phyloP scores from a whole-genome alignment of 257 asterid species.

The Ilex asprella region DNA sequence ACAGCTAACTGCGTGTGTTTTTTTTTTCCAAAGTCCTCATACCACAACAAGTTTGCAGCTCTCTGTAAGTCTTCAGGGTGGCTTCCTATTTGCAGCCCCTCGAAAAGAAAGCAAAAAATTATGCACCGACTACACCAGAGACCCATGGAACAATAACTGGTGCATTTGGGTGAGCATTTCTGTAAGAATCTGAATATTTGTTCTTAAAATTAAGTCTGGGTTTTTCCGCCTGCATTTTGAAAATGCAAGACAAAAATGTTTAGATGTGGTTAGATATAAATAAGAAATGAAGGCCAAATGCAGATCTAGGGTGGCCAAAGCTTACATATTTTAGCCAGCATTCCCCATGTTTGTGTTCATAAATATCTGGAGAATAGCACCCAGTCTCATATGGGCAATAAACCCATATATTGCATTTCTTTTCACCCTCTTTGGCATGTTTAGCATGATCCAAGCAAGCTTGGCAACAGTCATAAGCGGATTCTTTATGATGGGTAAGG shows the following conservation, averaged over 20 bases:
- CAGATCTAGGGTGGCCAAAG: not conserved
- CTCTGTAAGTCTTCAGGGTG: slow-evolving; percentile 4
- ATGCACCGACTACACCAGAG: slow-evolving; percentile 55
- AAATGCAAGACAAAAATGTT: slow-evolving; percentile 8
- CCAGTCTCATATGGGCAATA: slow-evolving; percentile 82
- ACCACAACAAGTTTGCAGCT: slow-evolving; percentile 2
- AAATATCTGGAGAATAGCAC: slow-evolving; percentile 89
- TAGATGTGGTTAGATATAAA: not conserved
- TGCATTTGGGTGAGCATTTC: slow-evolving; percentile 66
- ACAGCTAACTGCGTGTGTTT: too few relatives aligned
- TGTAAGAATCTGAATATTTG: slow-evolving; percentile 61
- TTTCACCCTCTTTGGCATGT: slow-evolving; percentile 47
- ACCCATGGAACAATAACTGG: slow-evolving; percentile 86
- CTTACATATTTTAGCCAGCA: slow-evolving; percentile 97
- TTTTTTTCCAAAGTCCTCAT: not conserved
- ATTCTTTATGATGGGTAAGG: slow-evolving; percentile 78
- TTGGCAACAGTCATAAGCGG: slow-evolving; percentile 96
- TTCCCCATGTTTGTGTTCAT: slow-evolving; percentile 71
- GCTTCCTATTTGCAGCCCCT: not conserved
- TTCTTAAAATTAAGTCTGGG: slow-evolving; percentile 72
- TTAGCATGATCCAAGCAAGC: slow-evolving; percentile 80
- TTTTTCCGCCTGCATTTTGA: slow-evolving; percentile 54
- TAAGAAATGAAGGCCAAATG: not conserved
- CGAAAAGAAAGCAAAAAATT: not conserved
- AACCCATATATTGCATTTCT: slow-evolving; percentile 88